Evolutionary conservation across 148 eudicot genomes (phyloP).

Genomic region (Vaccinium myrtillus): DNA sequence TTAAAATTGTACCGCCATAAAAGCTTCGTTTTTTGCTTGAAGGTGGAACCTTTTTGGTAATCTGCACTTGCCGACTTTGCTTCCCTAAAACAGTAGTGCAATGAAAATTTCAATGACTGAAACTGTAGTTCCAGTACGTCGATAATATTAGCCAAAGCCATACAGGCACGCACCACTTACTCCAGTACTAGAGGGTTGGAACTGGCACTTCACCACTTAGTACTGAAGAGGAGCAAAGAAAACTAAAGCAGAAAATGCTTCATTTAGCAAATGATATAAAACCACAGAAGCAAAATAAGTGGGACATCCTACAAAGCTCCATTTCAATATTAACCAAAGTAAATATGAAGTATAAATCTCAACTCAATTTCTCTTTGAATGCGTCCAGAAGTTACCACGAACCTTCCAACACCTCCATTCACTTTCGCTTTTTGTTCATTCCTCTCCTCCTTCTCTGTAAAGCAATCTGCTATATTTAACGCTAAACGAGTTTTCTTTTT

Average conservation of each 20-base stretch:
- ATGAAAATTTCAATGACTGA: neutral
- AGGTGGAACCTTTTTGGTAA: slow-evolving; percentile 79
- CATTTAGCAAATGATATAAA: neutral
- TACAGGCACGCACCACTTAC: neutral
- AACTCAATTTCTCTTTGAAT: neutral
- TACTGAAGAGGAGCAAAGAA: slow-evolving; percentile 5
- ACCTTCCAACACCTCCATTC: neutral
- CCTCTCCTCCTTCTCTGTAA: neutral
- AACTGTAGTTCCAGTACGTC: neutral
- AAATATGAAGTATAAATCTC: neutral
- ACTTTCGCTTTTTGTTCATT: neutral
- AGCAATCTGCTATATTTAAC: neutral
- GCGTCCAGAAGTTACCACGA: neutral
- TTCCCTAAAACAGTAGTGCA: slow-evolving; percentile 39
- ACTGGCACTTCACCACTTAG: neutral
- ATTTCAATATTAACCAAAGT: neutral
- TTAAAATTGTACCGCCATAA: slow-evolving; percentile 48
- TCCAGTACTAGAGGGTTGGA: neutral
- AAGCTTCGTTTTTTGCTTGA: slow-evolving; percentile 63
- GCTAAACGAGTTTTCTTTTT: neutral
- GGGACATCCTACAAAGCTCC: neutral
- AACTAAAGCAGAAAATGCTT: slow-evolving; percentile 2
- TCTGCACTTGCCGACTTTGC: slow-evolving; percentile 73
- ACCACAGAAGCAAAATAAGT: neutral
- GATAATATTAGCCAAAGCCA: neutral